Conservation (phyloP, 306 rosid species). For the Dryas alaskensis region DNA sequence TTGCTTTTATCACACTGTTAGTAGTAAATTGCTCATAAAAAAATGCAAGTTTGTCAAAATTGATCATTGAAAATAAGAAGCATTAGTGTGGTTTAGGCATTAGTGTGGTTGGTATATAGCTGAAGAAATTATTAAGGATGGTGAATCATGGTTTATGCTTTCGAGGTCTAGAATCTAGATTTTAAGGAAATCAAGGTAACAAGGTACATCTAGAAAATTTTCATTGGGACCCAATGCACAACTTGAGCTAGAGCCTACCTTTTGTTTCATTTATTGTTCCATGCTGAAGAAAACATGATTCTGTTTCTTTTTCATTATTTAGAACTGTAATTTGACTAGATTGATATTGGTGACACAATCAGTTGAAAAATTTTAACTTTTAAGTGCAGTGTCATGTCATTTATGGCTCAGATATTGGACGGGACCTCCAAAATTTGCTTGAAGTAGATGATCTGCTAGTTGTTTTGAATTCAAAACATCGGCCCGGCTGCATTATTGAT, state of each 20-base stretch:
- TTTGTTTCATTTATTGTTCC: constrained; percentile 1
- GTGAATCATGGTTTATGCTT: neutral
- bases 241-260: neutral
- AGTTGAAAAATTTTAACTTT: constrained; percentile 23
- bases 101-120: neutral
- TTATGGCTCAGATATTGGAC: constrained; percentile 55
- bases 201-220: neutral
- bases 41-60: neutral
- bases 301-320: neutral
- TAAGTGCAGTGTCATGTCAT: constrained; percentile 74
- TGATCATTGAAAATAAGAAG: neutral
- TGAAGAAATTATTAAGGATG: neutral
- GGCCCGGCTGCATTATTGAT: constrained; percentile 72
- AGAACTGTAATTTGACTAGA: constrained; percentile 1
- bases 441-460: constrained; percentile 65
- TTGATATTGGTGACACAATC: constrained; percentile 23
- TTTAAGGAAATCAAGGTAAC: neutral
- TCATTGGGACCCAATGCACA: neutral
- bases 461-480: constrained; percentile 62
- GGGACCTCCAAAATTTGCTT: constrained; percentile 64
- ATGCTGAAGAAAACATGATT: neutral
- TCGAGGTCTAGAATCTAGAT: neutral
- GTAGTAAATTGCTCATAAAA: neutral
- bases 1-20: neutral
- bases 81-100: too few species aligned